A percentile compares a stretch with the other conserved stretches of the same genome.
These are phyloP conservation scores for Fusarium phyllophilum DNA, from an alignment of 2,329 filamentous ascomycete species.

Conservation along the genomic window DNA sequence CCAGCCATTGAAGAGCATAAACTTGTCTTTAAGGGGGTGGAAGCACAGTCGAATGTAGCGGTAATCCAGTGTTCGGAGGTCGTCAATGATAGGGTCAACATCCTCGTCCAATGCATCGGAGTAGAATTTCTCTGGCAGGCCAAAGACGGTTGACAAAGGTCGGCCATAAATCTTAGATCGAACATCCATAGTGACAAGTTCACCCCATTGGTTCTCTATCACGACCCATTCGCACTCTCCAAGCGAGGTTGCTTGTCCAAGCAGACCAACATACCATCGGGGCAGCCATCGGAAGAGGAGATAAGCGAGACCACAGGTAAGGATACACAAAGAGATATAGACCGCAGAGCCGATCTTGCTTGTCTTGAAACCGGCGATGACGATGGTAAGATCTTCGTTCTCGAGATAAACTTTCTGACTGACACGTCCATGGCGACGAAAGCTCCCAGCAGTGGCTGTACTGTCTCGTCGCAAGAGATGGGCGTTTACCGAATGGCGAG, in stretches of 20 bases:
- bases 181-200: constrained; percentile 82
- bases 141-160: constrained; percentile 72
- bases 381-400: constrained; percentile 93
- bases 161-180: constrained; percentile 63
- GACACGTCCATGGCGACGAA: constrained; percentile 69
- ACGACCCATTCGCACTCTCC: constrained; percentile 89
- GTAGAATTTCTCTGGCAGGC: constrained; percentile 69
- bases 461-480: constrained; percentile 79
- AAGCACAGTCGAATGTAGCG: constrained; percentile 94
- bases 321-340: constrained; percentile 76
- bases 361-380: constrained; percentile 89
- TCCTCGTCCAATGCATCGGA: constrained; percentile 67
- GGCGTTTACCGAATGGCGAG: constrained; percentile 65
- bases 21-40: constrained; percentile 89
- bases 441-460: constrained; percentile 73
- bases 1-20: constrained; percentile 88
- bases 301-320: constrained; percentile 82
- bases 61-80: constrained; percentile 85
- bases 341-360: constrained; percentile 73
- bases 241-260: constrained; percentile 76
- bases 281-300: constrained; percentile 91
- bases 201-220: constrained; percentile 97
- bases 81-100: constrained; percentile 77
- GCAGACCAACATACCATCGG: constrained; percentile 80
- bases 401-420: constrained; percentile 94